A percentile compares a stretch with the other conserved stretches of the same genome.
Evolutionary conservation across 169 alveolate genomes (phyloP).

Genomic region (Eimeria zaria): DNA sequence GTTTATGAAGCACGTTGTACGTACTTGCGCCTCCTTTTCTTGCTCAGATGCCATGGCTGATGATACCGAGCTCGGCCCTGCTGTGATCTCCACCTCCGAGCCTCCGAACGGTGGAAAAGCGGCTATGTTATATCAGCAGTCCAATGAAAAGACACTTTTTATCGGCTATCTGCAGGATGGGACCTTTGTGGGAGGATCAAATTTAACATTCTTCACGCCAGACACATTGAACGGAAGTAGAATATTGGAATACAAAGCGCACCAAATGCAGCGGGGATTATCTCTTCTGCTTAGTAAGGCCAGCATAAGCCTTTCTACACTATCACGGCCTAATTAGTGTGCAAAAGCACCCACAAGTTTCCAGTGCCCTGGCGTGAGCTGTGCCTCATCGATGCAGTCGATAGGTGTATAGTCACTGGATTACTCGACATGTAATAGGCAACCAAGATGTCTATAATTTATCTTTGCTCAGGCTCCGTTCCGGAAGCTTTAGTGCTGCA

Average conservation of each 20-base stretch:
- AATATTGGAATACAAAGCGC: slow-evolving; percentile 14
- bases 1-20: not conserved
- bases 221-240: not conserved
- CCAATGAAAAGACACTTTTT: slow-evolving; percentile 5
- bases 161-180: slow-evolving; percentile 22
- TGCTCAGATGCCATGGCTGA: slow-evolving; percentile 43
- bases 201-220: not conserved
- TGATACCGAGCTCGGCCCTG: slow-evolving; percentile 37
- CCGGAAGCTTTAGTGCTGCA: slow-evolving; percentile 54
- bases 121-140: slow-evolving; percentile 9
- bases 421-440: not conserved
- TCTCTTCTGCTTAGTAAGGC: slow-evolving; percentile 41
- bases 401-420: not conserved
- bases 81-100: slow-evolving; percentile 34
- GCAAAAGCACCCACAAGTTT: not conserved
- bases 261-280: slow-evolving; percentile 10
- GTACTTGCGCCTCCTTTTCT: not conserved
- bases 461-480: slow-evolving; percentile 35
- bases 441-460: not conserved
- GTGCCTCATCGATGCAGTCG: not conserved
- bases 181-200: not conserved
- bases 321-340: not conserved
- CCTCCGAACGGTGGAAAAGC: not conserved
- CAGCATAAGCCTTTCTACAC: not conserved
- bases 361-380: not conserved